phyloP scores from a whole-genome alignment of 805 yeast species.

The Cyberlindnera maclurae region DNA sequence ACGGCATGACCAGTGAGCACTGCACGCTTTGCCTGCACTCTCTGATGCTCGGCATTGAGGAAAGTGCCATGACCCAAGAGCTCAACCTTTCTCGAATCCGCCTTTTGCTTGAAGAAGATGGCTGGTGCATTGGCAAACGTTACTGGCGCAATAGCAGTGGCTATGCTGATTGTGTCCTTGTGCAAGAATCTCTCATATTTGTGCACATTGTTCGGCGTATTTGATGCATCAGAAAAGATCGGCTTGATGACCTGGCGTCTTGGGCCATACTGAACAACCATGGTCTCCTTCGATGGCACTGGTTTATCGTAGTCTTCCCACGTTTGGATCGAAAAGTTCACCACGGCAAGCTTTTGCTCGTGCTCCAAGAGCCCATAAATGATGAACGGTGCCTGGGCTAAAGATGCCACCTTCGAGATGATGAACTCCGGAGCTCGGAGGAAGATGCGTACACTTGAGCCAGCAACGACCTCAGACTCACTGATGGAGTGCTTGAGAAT shows the following conservation, averaged over 20 bases:
- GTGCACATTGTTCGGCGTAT: conserved; percentile 77
- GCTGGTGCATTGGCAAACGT: conserved; percentile 82
- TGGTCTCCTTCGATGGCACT: conserved; percentile 70
- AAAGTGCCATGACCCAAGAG: conserved; percentile 88
- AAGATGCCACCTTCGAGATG: conserved; percentile 37
- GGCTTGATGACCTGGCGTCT: conserved; percentile 83
- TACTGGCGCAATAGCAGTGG: conserved; percentile 84
- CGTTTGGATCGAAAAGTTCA: conserved; percentile 73
- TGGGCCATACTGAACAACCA: conserved; percentile 89
- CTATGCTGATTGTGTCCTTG: conserved; percentile 65
- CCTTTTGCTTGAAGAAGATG: conserved; percentile 60
- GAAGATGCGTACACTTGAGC: conserved; percentile 54
- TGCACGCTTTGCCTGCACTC: conserved; percentile 82
- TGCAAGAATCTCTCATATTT: conserved; percentile 81
- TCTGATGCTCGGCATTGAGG: conserved; percentile 74
- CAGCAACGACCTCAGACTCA: conserved; percentile 47
- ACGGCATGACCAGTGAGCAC: conserved; percentile 91
- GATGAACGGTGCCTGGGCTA: conserved; percentile 44
- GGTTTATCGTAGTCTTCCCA: conserved; percentile 91
- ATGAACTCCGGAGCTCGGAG: conserved; percentile 49
- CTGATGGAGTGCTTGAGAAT: conserved; percentile 48
- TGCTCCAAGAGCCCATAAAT: conserved; percentile 72
- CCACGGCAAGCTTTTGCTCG: conserved; percentile 80
- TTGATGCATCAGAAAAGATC: conserved; percentile 69
- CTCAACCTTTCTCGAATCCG: conserved; percentile 43